These are phyloP conservation scores for Podospora pseudoanserina DNA, from an alignment of 495 filamentous ascomycete species.

Conservation along the genomic window DNA sequence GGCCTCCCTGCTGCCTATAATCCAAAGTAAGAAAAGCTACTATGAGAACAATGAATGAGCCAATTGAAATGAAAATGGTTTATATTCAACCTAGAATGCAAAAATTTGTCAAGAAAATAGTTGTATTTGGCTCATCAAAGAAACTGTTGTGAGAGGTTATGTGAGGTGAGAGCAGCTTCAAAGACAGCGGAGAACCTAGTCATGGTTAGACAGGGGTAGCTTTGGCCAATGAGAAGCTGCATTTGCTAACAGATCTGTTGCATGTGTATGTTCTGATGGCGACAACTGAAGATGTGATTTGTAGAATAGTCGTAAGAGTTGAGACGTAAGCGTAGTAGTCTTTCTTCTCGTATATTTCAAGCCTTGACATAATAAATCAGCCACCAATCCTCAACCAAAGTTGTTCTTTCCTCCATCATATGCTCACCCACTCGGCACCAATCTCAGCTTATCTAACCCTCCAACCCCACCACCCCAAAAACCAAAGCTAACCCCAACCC, in stretches of 20 bases:
- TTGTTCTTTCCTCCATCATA: not conserved
- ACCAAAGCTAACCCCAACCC: slow-evolving; percentile 8
- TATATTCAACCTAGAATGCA: not conserved
- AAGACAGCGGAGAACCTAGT: not conserved
- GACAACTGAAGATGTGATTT: not conserved
- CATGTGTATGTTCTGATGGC: not conserved
- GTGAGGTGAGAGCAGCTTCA: slow-evolving; percentile 1
- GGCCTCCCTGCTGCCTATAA: not conserved
- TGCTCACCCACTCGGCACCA: slow-evolving; percentile 9
- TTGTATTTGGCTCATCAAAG: not conserved
- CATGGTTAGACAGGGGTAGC: not conserved
- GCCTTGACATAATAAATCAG: not conserved
- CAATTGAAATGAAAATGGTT: not conserved
- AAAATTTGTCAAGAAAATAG: not conserved
- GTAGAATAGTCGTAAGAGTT: not conserved
- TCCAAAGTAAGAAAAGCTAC: not conserved
- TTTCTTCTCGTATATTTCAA: not conserved
- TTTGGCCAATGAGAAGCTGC: slow-evolving; percentile 7
- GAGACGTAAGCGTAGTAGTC: not conserved
- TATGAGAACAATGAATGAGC: not conserved
- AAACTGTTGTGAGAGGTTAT: not conserved
- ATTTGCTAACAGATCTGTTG: not conserved
- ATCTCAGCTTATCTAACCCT: not conserved
- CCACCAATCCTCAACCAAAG: not conserved
- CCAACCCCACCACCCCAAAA: not conserved